Evolutionary conservation across 345 rosid species (phyloP).

Genomic region (thale cress (Arabidopsis thaliana)): TAIR10.1 NC_003071.7:14288001-14288500

Average conservation of each 20-base stretch:
- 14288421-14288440: slow-evolving; percentile 40
- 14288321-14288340: slow-evolving; percentile 38
- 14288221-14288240: slow-evolving; percentile 42
- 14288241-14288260: slow-evolving; percentile 27
- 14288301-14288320: slow-evolving; percentile 30
- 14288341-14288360: slow-evolving; percentile 42
- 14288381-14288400: slow-evolving; percentile 43
- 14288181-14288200: neutral
- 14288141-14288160: slow-evolving; percentile 13
- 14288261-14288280: slow-evolving; percentile 34
- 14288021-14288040: neutral
- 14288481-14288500: slow-evolving; percentile 6
- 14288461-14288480: slow-evolving; percentile 38
- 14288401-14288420: slow-evolving; percentile 30
- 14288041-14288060: neutral
- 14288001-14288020: neutral
- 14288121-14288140: slow-evolving; percentile 13
- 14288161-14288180: slow-evolving; percentile 11
- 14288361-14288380: slow-evolving; percentile 29
- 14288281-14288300: slow-evolving; percentile 15
- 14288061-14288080: neutral
- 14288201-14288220: slow-evolving; percentile 18
- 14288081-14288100: neutral
- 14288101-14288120: slow-evolving; percentile 2
- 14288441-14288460: slow-evolving; percentile 53